Base-by-base conservation (phyloP, 768 basidiomycete species). In the Hypholoma fasciculare region DNA sequence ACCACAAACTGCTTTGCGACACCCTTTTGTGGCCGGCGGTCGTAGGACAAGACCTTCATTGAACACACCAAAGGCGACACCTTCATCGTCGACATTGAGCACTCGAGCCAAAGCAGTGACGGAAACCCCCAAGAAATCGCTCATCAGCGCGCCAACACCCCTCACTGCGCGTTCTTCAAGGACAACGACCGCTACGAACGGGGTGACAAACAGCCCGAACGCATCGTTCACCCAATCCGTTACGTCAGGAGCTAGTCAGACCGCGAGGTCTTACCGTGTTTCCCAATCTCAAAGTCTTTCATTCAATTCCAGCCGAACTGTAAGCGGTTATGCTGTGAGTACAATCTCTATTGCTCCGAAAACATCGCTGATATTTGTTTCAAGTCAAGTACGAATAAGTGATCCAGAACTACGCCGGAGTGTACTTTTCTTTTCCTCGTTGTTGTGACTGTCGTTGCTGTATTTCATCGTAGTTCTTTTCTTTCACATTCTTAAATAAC, bases 1-100 rank as follows among this genome's bases (percentile, higher is more conserved):
- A 72, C 96, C 96, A 4, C 90, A 94, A 64, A 83, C 90, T 9
- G 96, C 96, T 0, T 72, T 98, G 77, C 86, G 94, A 20, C 96
- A 98, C 74, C 90, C 92, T 11, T 98, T 94, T 75, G 81, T 97
- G 58, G 78, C 87, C 17, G 82, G 85, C 23, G 85, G 90, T 49
- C 82, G 84, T 49, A 83, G 82, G 54, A 62, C 73, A 17, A 88
- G 84, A 69, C 67, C 76, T 7, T 69, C 77, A 13, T 74, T 73
- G 37, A 69, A 76, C 23, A 76, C 84, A 3, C 71, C 84, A 12
- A 89, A 81, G 69, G 72, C 81, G n/a, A 73, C 83, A 16, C 61
- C 86, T 38, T 84, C 84, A 19, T 83, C 88, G 16, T 82, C 85
- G 7, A 82, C 76, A 63, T 70, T 88, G 51, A 70, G 78, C n/a